Conservation (phyloP, 768 basidiomycete species). For the Termitomyces sp. region DNA sequence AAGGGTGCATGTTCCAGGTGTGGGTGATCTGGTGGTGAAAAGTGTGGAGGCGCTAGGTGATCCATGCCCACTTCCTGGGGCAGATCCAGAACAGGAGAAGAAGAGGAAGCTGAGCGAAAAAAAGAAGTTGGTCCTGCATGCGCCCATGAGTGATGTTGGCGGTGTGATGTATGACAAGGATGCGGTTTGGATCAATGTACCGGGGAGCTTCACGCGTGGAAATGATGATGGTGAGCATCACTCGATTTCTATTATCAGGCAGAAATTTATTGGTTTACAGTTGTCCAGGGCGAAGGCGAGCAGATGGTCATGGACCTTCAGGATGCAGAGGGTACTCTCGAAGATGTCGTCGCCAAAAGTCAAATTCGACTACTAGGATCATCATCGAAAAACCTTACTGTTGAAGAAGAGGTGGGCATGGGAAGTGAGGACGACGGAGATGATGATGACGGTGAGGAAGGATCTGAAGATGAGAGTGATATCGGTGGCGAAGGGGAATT, state of each 20-base stretch:
- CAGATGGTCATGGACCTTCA: slow-evolving; percentile 98
- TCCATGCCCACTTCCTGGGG: slow-evolving; percentile 92
- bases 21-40: slow-evolving; percentile 83
- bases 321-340: slow-evolving; percentile 79
- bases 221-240: slow-evolving; percentile 54
- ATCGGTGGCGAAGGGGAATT: slow-evolving; percentile 13
- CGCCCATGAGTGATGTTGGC: slow-evolving; percentile 98
- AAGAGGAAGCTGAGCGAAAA: slow-evolving; percentile 92
- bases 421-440: slow-evolving; percentile 31
- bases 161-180: slow-evolving; percentile 98
- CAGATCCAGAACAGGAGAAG: slow-evolving; percentile 92
- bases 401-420: slow-evolving; percentile 33
- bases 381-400: slow-evolving; percentile 68
- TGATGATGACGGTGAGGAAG: slow-evolving; percentile 26
- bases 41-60: slow-evolving; percentile 79
- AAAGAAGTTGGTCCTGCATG: slow-evolving; percentile 87
- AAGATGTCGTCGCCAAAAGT: slow-evolving; percentile 76
- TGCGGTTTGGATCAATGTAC: slow-evolving; percentile 96
- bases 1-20: slow-evolving; percentile 91
- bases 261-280: slow-evolving; percentile 34
- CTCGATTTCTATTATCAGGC: background rate
- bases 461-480: slow-evolving; percentile 14
- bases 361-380: slow-evolving; percentile 82
- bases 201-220: slow-evolving; percentile 89
- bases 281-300: slow-evolving; percentile 88